phyloP scores from a whole-genome alignment of 352 stramenopile genomes.

The Phytophthora crassamura region DNA sequence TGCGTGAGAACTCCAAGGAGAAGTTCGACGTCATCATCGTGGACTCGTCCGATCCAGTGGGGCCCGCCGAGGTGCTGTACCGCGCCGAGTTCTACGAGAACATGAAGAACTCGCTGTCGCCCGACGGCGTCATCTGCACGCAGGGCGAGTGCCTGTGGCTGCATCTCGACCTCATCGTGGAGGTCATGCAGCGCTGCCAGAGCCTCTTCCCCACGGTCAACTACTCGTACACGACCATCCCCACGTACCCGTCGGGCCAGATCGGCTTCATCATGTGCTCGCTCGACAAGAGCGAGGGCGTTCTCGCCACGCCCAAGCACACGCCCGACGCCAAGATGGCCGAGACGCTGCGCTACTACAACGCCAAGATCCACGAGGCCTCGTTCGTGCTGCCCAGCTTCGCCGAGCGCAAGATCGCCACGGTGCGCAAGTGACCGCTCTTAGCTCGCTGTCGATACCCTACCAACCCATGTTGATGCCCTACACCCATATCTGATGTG shows the following conservation, averaged over 20 bases:
- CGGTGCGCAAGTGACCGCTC: constrained; percentile 76
- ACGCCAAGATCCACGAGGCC: constrained; percentile 92
- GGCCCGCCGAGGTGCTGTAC: constrained; percentile 96
- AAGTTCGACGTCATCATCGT: constrained; percentile 98
- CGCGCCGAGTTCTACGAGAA: constrained; percentile 95
- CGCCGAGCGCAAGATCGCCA: constrained; percentile 85
- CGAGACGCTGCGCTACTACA: constrained; percentile 95
- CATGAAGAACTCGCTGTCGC: constrained; percentile 92
- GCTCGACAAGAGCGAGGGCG: constrained; percentile 65
- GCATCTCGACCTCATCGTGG: constrained; percentile 97
- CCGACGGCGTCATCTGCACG: constrained; percentile 88
- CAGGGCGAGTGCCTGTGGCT: constrained; percentile 99
- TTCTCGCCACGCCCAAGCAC: constrained; percentile 77
- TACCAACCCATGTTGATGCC: too few relatives aligned
- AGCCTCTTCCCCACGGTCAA: constrained; percentile 95
- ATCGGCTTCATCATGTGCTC: constrained; percentile 98
- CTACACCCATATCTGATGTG: too few relatives aligned
- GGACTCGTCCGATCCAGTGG: constrained; percentile 96
- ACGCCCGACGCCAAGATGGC: constrained; percentile 57
- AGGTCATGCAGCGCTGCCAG: constrained; percentile 93
- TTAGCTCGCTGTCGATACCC: constrained; percentile 16
- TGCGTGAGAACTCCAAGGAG: constrained; percentile 80
- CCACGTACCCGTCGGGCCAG: constrained; percentile 98
- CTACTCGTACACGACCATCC: constrained; percentile 99
- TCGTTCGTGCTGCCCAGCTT: constrained; percentile 98